Evolutionary conservation across 169 alveolate species (phyloP).

Genomic region (Nephromyces sp.): DNA sequence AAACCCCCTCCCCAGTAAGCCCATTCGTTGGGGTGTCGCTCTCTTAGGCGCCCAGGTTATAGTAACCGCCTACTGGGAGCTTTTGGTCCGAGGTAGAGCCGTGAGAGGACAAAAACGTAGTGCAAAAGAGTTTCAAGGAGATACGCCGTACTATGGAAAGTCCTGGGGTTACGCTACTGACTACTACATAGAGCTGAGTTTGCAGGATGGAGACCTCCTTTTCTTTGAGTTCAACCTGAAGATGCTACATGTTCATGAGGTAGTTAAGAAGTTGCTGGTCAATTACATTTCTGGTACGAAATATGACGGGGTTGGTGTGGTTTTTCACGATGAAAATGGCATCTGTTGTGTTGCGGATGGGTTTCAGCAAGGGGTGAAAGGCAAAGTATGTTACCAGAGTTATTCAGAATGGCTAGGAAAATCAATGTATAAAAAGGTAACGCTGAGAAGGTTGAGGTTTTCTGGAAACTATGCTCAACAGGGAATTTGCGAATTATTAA

Average conservation of each 20-base stretch:
- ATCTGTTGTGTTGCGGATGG: not conserved
- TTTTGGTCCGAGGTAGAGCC: too few relatives aligned
- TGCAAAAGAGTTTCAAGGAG: not conserved
- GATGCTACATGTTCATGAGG: not conserved
- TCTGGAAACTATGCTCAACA: too few relatives aligned
- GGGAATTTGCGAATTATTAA: too few relatives aligned
- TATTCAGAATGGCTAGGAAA: not conserved
- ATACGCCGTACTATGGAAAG: slow-evolving; percentile 22
- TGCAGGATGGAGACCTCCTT: slow-evolving; percentile 16
- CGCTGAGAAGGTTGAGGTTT: not conserved
- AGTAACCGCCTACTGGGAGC: too few relatives aligned
- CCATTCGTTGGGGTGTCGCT: too few relatives aligned
- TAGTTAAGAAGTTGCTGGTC: not conserved
- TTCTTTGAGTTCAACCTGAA: not conserved
- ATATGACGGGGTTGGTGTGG: not conserved
- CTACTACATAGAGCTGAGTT: slow-evolving; percentile 7
- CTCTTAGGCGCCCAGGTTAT: too few relatives aligned
- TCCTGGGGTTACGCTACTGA: slow-evolving; percentile 25
- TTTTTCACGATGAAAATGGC: not conserved
- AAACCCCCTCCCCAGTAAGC: too few relatives aligned
- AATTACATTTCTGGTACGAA: not conserved
- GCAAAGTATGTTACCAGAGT: not conserved
- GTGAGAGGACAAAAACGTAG: too few relatives aligned
- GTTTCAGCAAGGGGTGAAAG: too few relatives aligned
- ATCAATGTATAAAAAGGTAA: not conserved